Evolutionary conservation across 2,329 filamentous ascomycete species (phyloP).

Genomic region (Arthrocladium fulminans): DNA sequence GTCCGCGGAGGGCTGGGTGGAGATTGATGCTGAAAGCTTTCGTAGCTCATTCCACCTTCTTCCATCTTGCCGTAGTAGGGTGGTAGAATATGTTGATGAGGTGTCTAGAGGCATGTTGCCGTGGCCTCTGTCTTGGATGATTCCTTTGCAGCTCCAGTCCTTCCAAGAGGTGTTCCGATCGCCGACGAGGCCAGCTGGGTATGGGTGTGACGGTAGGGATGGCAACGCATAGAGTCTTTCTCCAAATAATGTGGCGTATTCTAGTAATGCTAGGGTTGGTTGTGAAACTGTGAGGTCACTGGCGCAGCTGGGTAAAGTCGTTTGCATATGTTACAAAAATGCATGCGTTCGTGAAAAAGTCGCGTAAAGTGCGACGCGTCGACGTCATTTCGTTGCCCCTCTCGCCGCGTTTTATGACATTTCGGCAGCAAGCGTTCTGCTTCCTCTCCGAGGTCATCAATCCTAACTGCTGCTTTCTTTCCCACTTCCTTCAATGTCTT

Average conservation of each 20-base stretch:
- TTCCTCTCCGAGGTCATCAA: background rate
- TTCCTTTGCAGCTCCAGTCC: too few species aligned
- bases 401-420: background rate
- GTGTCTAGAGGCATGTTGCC: conserved; percentile 88
- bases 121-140: too few species aligned
- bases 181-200: too few species aligned
- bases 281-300: too few species aligned
- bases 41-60: conserved; percentile 96
- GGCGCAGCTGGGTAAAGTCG: background rate
- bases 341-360: conserved; percentile 11
- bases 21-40: conserved; percentile 77
- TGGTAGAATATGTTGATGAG: conserved; percentile 79
- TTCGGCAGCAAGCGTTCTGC: background rate
- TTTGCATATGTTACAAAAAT: background rate
- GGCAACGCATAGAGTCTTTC: background rate
- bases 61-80: conserved; percentile 71
- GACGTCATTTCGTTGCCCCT: background rate
- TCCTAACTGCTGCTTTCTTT: conserved; percentile 13
- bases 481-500: conserved; percentile 12
- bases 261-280: too few species aligned
- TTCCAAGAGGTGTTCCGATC: too few species aligned
- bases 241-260: background rate
- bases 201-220: too few species aligned
- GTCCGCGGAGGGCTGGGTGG: conserved; percentile 84
- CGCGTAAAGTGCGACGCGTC: conserved; percentile 5